Percentiles rank a stretch among this genome's conserved stretches.
Evolutionary conservation across 208 protist species (phyloP).

Genomic region (Trichomonas vaginalis): DNA sequence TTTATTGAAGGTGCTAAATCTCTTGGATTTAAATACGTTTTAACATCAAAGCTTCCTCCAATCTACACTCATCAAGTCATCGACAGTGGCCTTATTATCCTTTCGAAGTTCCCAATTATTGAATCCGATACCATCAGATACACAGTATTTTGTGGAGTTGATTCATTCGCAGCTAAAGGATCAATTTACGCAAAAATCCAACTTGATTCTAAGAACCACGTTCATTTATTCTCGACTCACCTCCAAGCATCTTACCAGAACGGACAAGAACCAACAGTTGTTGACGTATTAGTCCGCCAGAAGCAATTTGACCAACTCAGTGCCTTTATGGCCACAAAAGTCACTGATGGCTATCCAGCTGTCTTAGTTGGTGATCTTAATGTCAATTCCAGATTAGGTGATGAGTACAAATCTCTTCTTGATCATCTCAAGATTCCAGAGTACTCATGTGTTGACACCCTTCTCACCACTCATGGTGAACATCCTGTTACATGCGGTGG

Average conservation of each 20-base stretch:
- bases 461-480: neutral
- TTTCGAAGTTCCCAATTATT: neutral
- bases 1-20: neutral
- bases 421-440: neutral
- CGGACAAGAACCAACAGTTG: neutral
- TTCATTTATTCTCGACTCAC: neutral
- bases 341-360: neutral
- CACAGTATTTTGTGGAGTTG: too few relatives aligned
- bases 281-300: neutral
- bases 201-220: neutral
- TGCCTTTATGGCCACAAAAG: neutral
- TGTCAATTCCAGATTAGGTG: neutral
- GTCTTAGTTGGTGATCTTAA: neutral
- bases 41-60: neutral
- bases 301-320: neutral
- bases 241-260: neutral
- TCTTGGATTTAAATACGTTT: neutral
- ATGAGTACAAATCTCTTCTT: neutral
- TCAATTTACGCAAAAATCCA: neutral
- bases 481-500: neutral
- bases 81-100: neutral
- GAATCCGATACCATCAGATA: neutral
- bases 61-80: neutral
- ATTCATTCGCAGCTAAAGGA: neutral
- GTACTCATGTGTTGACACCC: neutral